phyloP scores from a whole-genome alignment of 352 stramenopile genomes.

The Plasmopara muralis region DNA sequence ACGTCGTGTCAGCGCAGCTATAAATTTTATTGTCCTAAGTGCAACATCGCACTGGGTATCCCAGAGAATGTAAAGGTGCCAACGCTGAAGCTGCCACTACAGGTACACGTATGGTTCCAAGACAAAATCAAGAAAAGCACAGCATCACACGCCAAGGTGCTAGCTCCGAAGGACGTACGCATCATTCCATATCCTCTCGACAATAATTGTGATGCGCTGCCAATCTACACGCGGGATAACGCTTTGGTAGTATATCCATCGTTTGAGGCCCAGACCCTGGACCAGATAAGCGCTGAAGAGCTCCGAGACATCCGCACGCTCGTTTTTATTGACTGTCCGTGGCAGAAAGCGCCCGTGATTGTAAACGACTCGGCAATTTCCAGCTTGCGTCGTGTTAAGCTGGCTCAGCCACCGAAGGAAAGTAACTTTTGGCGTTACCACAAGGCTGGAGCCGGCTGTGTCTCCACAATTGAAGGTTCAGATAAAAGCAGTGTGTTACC shows the following conservation, averaged over 20 bases:
- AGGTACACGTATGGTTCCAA: conserved; percentile 82
- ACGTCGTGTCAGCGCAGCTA: conserved; percentile 68
- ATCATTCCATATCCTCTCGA: conserved; percentile 48
- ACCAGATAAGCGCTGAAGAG: conserved; percentile 47
- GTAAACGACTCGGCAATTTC: conserved; percentile 46
- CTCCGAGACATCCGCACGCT: conserved; percentile 54
- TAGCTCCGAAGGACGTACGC: conserved; percentile 61
- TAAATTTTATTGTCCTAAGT: conserved; percentile 84
- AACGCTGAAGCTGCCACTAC: conserved; percentile 52
- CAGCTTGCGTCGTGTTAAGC: conserved; percentile 66
- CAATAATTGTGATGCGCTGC: conserved; percentile 20
- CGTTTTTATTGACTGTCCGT: conserved; percentile 85
- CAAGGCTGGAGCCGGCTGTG: conserved; percentile 70
- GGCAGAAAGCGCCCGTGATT: conserved; percentile 81
- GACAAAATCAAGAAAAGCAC: conserved; percentile 88
- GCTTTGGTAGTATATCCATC: conserved; percentile 80
- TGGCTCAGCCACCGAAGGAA: conserved; percentile 63
- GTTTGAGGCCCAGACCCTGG: conserved; percentile 56
- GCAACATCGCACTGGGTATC: conserved; percentile 54
- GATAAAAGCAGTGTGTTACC: background rate
- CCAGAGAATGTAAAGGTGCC: conserved; percentile 46
- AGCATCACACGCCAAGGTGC: conserved; percentile 75
- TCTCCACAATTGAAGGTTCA: conserved; percentile 88
- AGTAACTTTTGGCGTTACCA: conserved; percentile 88
- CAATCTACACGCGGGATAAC: conserved; percentile 51